A percentile compares a stretch with the other conserved stretches of the same genome.
Conservation (phyloP, 108 stramenopile species). For the Hondaea fermentalgiana region DNA sequence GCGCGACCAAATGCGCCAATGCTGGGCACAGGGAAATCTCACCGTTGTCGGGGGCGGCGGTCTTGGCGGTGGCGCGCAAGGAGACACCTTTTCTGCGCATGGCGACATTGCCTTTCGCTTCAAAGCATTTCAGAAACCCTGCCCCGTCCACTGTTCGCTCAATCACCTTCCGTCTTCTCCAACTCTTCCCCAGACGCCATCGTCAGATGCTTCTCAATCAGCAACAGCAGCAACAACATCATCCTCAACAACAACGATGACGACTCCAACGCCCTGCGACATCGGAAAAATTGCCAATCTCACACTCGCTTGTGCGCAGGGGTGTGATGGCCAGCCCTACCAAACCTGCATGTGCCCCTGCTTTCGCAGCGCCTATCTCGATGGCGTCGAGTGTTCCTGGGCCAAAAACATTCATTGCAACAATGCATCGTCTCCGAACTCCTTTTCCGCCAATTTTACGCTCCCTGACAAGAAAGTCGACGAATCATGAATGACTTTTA, state of each 20-base stretch:
- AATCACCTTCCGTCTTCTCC: not conserved
- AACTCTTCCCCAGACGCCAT: not conserved
- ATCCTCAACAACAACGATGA: not conserved
- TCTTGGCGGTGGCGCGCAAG: not conserved
- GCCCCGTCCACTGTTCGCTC: not conserved
- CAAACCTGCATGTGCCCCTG: not conserved
- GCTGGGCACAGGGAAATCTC: not conserved
- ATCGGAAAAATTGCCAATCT: not conserved
- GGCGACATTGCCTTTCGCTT: not conserved
- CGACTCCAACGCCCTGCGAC: not conserved
- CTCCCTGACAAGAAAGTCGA: no score
- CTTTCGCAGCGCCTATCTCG: not conserved
- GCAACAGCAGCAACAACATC: not conserved
- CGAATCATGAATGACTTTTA: no score
- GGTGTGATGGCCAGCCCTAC: not conserved
- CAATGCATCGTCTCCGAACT: no score
- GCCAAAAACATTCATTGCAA: not conserved
- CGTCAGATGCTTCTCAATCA: not conserved
- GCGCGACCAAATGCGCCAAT: not conserved
- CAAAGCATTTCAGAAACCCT: not conserved
- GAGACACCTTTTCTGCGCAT: not conserved
- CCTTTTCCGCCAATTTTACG: no score
- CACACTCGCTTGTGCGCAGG: not conserved
- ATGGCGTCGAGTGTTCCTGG: not conserved
- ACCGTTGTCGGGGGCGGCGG: slow-evolving; percentile 4